Conservation (phyloP, 176 grass and related monocot species). For the bread wheat (Triticum aestivum) region DNA sequence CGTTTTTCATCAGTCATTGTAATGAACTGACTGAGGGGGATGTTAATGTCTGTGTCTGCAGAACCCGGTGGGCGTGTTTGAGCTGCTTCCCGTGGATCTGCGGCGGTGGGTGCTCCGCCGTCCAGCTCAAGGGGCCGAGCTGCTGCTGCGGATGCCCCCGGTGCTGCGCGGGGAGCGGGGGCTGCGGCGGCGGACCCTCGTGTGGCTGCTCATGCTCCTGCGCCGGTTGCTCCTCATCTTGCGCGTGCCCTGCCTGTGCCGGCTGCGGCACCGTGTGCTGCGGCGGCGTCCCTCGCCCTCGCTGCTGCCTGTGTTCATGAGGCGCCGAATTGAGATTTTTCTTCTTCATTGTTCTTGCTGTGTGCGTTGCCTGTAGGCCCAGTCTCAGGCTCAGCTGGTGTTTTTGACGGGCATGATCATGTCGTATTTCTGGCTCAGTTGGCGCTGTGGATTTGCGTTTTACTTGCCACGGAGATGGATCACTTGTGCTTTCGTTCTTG, state of each 20-base stretch:
- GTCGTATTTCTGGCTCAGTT: background rate
- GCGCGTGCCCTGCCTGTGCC: background rate
- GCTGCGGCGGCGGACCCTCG: conserved; percentile 29
- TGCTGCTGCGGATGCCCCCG: conserved; percentile 29
- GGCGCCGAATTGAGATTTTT: background rate
- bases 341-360: background rate
- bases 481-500: too few relatives aligned
- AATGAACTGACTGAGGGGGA: background rate
- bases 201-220: conserved; percentile 39
- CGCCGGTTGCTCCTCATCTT: conserved; percentile 32
- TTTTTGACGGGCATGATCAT: background rate
- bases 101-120: conserved; percentile 19
- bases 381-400: background rate
- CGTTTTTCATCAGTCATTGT: background rate
- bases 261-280: conserved; percentile 21
- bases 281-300: background rate
- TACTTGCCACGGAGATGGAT: too few relatives aligned
- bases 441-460: background rate
- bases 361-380: background rate
- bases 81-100: conserved; percentile 54
- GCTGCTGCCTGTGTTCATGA: conserved; percentile 37
- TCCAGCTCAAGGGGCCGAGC: conserved; percentile 26
- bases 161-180: conserved; percentile 14
- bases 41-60: background rate
- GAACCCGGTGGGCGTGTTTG: conserved; percentile 24